Evolutionary conservation across 306 rosid genomes (phyloP).

Genomic region (Vachellia collinsii): DNA sequence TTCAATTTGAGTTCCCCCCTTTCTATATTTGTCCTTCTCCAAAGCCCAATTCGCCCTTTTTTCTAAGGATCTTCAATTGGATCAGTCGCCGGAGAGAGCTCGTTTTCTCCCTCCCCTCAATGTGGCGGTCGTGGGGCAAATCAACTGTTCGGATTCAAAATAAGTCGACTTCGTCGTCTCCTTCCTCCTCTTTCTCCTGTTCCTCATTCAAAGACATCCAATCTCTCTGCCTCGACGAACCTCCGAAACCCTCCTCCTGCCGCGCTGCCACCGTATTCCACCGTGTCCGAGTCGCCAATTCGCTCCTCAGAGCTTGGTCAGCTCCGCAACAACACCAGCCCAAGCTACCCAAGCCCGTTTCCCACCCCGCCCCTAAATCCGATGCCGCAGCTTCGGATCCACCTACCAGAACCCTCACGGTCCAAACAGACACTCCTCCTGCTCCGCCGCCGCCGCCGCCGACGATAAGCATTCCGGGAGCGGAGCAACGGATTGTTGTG

Average conservation of each 20-base stretch:
- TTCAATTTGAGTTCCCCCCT: neutral
- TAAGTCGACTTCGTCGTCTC: conserved; percentile 30
- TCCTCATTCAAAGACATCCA: conserved; percentile 91
- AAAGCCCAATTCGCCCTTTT: neutral
- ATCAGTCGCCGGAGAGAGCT: neutral
- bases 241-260: conserved; percentile 34
- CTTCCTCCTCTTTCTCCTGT: conserved; percentile 65
- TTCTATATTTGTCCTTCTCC: neutral
- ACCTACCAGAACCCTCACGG: conserved; percentile 28
- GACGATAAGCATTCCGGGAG: conserved; percentile 46
- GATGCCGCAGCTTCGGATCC: conserved; percentile 26
- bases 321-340: conserved; percentile 29
- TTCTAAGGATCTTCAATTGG: neutral
- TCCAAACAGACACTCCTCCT: conserved; percentile 20
- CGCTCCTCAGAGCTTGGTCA: conserved; percentile 51
- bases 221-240: conserved; percentile 67
- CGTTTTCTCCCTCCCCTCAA: conserved; percentile 48
- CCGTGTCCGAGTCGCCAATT: conserved; percentile 78
- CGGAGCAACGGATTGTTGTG: conserved; percentile 74
- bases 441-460: conserved; percentile 26
- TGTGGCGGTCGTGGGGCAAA: conserved; percentile 90
- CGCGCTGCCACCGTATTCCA: conserved; percentile 67
- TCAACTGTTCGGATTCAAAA: conserved; percentile 58
- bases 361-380: conserved; percentile 13
- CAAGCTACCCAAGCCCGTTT: conserved; percentile 26